Evolutionary conservation across 2,329 filamentous ascomycete species (phyloP), one percentile per base, ranked within the genome.

Genomic region (Zasmidium angulare): DNA sequence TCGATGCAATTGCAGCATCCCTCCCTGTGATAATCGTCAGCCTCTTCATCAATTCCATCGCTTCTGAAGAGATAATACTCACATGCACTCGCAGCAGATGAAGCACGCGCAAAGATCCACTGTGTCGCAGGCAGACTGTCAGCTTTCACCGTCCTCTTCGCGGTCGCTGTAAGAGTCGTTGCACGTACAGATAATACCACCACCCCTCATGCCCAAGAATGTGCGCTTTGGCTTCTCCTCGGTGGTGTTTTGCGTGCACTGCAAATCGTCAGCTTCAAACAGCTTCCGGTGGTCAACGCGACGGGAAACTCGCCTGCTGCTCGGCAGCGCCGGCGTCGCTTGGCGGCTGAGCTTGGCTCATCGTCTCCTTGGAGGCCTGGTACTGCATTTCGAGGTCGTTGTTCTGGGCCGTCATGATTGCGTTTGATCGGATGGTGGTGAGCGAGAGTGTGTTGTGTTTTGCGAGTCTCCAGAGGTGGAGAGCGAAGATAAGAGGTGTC

Each of bases 101-200:
- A 70, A 70, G 59, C 68, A 70, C 48, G 68, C 68, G 54, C 68
- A 70, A 14, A 69, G 54, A 54, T 70, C 68, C 49, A 70, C 67
- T 69, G 46, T 47, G 20, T 12, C 43, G 46, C 12, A 26, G n/a
- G n/a, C n/a, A n/a, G n/a, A n/a, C 22, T 7, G 43, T 56, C 53
- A 58, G 52, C 23, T 4, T n/a, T 21, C 21, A 14, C 23, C 3
- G 29, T 46, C 23, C 21, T 21, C n/a, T 22, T 24, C 49, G 1
- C 29, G 2, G 9, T 14, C 19, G 2, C 22, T 40, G 26, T 17
- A n/a, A 29, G 6, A 29, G 26, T 4, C 11, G 26, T 22, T 14
- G 2, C 12, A 61, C 67, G 63, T 43, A 68, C 67, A 57, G 43
- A 70, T 64, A 46, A 70, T 59, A 3, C 68, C 68, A 49, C 68